Percentiles rank a stretch among this genome's conserved stretches.
phyloP scores from a whole-genome alignment of 345 rosid genomes.

The Anacardium occidentale region DNA sequence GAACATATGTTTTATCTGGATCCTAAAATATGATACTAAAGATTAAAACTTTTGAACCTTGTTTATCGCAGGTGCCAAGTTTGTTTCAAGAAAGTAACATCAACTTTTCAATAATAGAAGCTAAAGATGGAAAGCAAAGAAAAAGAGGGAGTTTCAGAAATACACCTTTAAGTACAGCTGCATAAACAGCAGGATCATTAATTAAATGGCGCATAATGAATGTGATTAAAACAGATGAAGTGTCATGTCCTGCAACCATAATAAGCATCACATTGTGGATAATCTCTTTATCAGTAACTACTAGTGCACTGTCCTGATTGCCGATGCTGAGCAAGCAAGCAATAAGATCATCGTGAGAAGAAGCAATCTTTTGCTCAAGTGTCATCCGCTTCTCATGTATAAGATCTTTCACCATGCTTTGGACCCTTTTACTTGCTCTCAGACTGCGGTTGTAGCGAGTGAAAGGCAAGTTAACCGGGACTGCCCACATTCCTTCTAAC shows the following conservation, averaged over 20 bases:
- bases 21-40: not conserved
- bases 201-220: slow-evolving; percentile 46
- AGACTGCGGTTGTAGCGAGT: slow-evolving; percentile 48
- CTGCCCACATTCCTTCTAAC: slow-evolving; percentile 48
- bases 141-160: not conserved
- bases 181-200: slow-evolving; percentile 32
- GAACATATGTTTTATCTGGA: slow-evolving; percentile 17
- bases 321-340: slow-evolving; percentile 38
- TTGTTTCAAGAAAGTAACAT: not conserved
- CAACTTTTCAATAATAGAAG: not conserved
- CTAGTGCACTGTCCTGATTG: slow-evolving; percentile 13
- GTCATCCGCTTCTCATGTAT: slow-evolving; percentile 36
- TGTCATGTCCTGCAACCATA: slow-evolving; percentile 64
- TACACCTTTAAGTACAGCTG: slow-evolving; percentile 52
- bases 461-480: slow-evolving; percentile 50
- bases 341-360: slow-evolving; percentile 43
- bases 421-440: slow-evolving; percentile 34
- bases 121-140: not conserved
- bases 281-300: slow-evolving; percentile 46
- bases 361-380: slow-evolving; percentile 28
- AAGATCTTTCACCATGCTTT: slow-evolving; percentile 30
- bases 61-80: not conserved
- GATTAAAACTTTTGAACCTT: too few species aligned
- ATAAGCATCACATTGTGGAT: slow-evolving; percentile 45
- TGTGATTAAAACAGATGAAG: slow-evolving; percentile 50